Conservation (phyloP, 768 basidiomycete species). For the Tricholoma saponaceum region DNA sequence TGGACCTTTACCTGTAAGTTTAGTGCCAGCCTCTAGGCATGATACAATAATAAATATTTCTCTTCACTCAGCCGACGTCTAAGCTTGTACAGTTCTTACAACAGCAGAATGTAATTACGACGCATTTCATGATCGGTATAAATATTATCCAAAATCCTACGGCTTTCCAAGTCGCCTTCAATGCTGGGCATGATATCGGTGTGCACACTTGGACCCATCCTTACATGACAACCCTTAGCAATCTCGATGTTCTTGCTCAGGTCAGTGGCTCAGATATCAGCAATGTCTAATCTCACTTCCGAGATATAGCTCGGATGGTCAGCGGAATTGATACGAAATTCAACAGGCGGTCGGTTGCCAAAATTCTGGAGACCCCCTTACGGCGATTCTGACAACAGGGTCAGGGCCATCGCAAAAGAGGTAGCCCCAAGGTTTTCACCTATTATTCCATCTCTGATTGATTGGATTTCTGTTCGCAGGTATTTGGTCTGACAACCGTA, state of each 20-base stretch:
- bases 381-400: slow-evolving; percentile 81
- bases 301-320: slow-evolving; percentile 67
- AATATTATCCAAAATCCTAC: slow-evolving; percentile 62
- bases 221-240: slow-evolving; percentile 75
- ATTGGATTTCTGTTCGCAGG: slow-evolving; percentile 16
- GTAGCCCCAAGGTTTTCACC: slow-evolving; percentile 30
- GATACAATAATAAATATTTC: slow-evolving; percentile 1
- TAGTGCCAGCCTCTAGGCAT: background rate
- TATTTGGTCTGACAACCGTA: slow-evolving; percentile 79
- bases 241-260: slow-evolving; percentile 66
- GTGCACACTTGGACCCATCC: slow-evolving; percentile 72
- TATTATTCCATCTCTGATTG: background rate
- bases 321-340: slow-evolving; percentile 72
- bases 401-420: slow-evolving; percentile 79
- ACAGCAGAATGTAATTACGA: slow-evolving; percentile 62
- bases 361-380: slow-evolving; percentile 87
- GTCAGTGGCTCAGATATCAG: slow-evolving; percentile 19
- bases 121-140: slow-evolving; percentile 87
- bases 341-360: slow-evolving; percentile 67
- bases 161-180: slow-evolving; percentile 51
- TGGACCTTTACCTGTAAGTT: slow-evolving; percentile 54
- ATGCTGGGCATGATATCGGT: slow-evolving; percentile 41
- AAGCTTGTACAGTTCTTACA: slow-evolving; percentile 63
- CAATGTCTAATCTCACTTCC: background rate
- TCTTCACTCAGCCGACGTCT: slow-evolving; percentile 29